Evolutionary conservation across 23 red algal genomes (phyloP).

Genomic region (Chondrus crispus): DNA sequence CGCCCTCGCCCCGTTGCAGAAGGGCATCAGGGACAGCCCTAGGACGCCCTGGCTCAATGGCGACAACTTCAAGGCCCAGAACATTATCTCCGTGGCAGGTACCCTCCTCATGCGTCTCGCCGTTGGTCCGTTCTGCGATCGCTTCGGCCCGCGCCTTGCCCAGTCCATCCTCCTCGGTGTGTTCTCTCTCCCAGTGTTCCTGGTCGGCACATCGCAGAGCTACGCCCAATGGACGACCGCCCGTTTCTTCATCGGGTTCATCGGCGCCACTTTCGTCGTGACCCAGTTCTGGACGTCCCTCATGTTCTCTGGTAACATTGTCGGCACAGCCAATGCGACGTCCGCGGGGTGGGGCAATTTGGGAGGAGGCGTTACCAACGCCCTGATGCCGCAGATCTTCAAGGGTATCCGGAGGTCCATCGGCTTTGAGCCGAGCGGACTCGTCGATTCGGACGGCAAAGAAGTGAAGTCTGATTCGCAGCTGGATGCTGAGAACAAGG

Average conservation of each 20-base stretch:
- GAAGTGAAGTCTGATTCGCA: background rate
- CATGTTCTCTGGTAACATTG: slow-evolving; percentile 83
- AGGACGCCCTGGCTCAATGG: slow-evolving; percentile 6
- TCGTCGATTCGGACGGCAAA: background rate
- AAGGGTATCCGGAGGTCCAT: slow-evolving; percentile 40
- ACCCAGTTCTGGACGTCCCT: slow-evolving; percentile 91
- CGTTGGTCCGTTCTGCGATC: slow-evolving; percentile 81
- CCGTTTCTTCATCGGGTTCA: slow-evolving; percentile 96
- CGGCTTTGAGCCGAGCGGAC: background rate
- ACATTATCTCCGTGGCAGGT: slow-evolving; percentile 77
- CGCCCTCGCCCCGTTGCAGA: slow-evolving; percentile 79
- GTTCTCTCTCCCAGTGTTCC: slow-evolving; percentile 86
- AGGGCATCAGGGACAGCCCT: slow-evolving; percentile 30
- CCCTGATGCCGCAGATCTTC: background rate
- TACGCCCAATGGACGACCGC: slow-evolving; percentile 68
- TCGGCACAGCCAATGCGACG: slow-evolving; percentile 85
- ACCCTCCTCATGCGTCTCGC: slow-evolving; percentile 89
- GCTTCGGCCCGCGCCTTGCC: slow-evolving; percentile 77
- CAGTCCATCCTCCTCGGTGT: slow-evolving; percentile 57
- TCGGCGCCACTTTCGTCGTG: slow-evolving; percentile 93
- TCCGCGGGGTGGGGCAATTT: slow-evolving; percentile 95
- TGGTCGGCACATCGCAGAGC: slow-evolving; percentile 57
- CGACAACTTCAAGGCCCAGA: slow-evolving; percentile 42
- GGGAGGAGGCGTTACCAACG: slow-evolving; percentile 91
- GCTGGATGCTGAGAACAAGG: background rate